A percentile compares a stretch with the other conserved stretches of the same genome.
phyloP scores from a whole-genome alignment of 1,284 basidiomycete species.

The Moesziomyces sp. region DNA sequence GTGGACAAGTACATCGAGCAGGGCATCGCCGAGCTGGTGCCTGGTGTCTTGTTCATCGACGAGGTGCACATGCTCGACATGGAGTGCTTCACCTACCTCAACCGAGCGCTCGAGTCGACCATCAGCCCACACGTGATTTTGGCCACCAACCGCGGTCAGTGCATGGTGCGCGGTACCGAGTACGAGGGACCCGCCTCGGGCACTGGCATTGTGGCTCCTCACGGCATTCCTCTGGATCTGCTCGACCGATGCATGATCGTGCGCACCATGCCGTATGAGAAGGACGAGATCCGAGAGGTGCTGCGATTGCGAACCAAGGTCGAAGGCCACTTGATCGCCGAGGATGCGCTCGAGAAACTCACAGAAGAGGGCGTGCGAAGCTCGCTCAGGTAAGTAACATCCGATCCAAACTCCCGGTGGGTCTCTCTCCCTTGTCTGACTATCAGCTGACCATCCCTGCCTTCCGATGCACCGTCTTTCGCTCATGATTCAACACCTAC shows the following conservation, averaged over 20 bases:
- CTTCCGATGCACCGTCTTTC: neutral
- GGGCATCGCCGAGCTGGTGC: constrained; percentile 95
- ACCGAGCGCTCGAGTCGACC: constrained; percentile 91
- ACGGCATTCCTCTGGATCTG: constrained; percentile 93
- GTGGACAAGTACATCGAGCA: constrained; percentile 98
- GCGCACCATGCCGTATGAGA: constrained; percentile 85
- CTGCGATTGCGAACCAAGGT: constrained; percentile 85
- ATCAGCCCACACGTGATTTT: constrained; percentile 97
- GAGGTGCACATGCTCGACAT: constrained; percentile 99
- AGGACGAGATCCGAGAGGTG: constrained; percentile 87
- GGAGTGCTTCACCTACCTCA: constrained; percentile 98
- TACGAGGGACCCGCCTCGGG: constrained; percentile 68
- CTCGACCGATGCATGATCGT: constrained; percentile 97
- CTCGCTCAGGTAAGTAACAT: constrained; percentile 77
- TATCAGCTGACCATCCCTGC: constrained; percentile 1
- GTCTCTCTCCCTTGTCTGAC: neutral
- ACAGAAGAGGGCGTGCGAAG: constrained; percentile 84
- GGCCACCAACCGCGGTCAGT: constrained; percentile 93
- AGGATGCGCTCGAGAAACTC: constrained; percentile 82
- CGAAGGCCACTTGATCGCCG: constrained; percentile 82
- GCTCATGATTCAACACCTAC: neutral
- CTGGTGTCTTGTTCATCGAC: constrained; percentile 97
- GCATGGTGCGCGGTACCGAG: constrained; percentile 88
- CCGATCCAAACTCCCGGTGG: neutral
- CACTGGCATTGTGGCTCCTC: constrained; percentile 84